Evolutionary conservation across 306 rosid genomes (phyloP).

Genomic region (Prunus armeniaca): DNA sequence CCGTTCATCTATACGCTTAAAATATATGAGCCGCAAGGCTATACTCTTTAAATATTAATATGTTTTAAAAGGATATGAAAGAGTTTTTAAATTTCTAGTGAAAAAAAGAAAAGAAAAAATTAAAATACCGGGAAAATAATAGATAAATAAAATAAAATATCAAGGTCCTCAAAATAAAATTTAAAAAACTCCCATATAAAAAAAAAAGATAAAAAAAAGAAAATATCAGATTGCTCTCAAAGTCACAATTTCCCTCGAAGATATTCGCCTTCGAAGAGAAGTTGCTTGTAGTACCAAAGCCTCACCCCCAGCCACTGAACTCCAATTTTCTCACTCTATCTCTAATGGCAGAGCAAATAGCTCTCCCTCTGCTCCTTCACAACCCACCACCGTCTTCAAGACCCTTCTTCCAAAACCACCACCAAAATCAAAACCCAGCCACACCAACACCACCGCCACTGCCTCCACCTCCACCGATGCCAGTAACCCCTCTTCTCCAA

Average conservation of each 20-base stretch:
- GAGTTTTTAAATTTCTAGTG: too few species aligned
- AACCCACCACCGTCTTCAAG: conserved; percentile 46
- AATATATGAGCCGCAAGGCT: fast-evolving
- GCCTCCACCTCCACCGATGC: conserved; percentile 22
- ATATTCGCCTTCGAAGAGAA: neutral
- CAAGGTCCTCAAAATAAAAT: neutral
- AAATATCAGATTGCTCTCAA: neutral
- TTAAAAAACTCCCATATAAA: neutral
- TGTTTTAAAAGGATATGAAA: too few species aligned
- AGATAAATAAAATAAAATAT: too few species aligned
- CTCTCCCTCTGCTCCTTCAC: conserved; percentile 56
- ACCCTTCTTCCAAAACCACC: conserved; percentile 31
- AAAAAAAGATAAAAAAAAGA: neutral
- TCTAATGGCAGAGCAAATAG: conserved; percentile 52
- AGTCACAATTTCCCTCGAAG: neutral
- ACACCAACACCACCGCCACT: conserved; percentile 12
- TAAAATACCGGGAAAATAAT: too few species aligned
- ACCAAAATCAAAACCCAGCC: conserved; percentile 27
- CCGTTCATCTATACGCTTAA: too few species aligned
- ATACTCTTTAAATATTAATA: too few species aligned
- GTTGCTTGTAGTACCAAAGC: too few species aligned
- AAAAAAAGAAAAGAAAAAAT: too few species aligned
- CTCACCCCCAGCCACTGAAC: neutral
- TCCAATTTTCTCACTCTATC: neutral
- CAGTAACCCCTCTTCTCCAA: conserved; percentile 49